Conservation (phyloP, 768 basidiomycete genomes). For the Fistulinella prunicolor region DNA sequence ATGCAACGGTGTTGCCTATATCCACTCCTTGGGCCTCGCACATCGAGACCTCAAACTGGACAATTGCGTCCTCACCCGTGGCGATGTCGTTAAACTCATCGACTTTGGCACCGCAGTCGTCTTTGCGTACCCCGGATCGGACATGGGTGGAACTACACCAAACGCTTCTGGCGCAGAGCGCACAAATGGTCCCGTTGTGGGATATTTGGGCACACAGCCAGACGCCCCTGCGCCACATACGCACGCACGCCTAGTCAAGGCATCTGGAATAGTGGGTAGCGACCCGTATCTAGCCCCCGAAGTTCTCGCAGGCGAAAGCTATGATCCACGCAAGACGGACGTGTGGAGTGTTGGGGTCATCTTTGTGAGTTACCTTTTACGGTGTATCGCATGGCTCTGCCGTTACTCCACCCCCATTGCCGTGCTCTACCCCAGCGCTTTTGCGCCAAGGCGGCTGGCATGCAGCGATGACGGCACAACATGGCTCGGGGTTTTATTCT, state of each 20-base stretch:
- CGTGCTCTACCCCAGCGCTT: slow-evolving; percentile 5
- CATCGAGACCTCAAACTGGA: slow-evolving; percentile 99
- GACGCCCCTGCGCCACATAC: slow-evolving; percentile 39
- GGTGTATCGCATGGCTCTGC: background rate
- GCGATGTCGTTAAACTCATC: slow-evolving; percentile 96
- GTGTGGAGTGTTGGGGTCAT: slow-evolving; percentile 99
- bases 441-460: background rate
- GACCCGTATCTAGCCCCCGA: slow-evolving; percentile 99
- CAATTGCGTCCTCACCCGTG: slow-evolving; percentile 97
- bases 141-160: slow-evolving; percentile 40
- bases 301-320: slow-evolving; percentile 73
- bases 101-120: slow-evolving; percentile 99
- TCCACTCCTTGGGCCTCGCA: slow-evolving; percentile 95
- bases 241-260: slow-evolving; percentile 44
- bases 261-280: slow-evolving; percentile 91
- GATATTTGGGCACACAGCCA: slow-evolving; percentile 20
- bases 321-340: slow-evolving; percentile 97
- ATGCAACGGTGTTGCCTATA: slow-evolving; percentile 95
- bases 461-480: slow-evolving; percentile 3
- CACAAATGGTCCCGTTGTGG: slow-evolving; percentile 10
- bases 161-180: slow-evolving; percentile 7
- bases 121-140: slow-evolving; percentile 95
- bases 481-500: background rate
- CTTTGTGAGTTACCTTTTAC: slow-evolving; percentile 57
- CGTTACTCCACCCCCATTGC: background rate